These are phyloP conservation scores for Lasiosphaeris hirsuta DNA, from an alignment of 495 filamentous ascomycete genomes.

Conservation along the genomic window DNA sequence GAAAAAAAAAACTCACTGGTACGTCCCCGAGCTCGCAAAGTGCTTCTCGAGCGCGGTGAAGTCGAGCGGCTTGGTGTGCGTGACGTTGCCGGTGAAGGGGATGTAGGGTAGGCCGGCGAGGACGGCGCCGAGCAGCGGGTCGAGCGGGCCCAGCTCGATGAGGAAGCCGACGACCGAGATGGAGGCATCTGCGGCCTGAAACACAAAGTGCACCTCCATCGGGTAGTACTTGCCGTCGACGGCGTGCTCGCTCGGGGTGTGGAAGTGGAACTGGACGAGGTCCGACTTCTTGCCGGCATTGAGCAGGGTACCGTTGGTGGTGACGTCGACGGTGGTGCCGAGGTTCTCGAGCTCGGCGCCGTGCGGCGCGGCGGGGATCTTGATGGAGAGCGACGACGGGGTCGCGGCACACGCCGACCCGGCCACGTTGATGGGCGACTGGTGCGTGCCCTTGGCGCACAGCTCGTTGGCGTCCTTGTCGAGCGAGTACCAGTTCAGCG, in stretches of 20 bases:
- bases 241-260: slow-evolving; percentile 7
- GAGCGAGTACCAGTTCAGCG: slow-evolving; percentile 3
- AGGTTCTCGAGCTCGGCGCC: slow-evolving; percentile 12
- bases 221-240: slow-evolving; percentile 9
- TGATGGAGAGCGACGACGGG: neutral
- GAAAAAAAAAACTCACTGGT: slow-evolving; percentile 1
- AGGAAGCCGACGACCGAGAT: slow-evolving; percentile 5
- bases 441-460: slow-evolving; percentile 5
- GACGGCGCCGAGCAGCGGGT: neutral
- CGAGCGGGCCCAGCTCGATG: neutral
- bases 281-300: slow-evolving; percentile 4
- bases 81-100: neutral
- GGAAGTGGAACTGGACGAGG: slow-evolving; percentile 12
- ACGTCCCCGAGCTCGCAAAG: neutral
- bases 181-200: slow-evolving; percentile 7
- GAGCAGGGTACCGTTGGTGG: slow-evolving; percentile 8
- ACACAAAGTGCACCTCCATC: slow-evolving; percentile 14
- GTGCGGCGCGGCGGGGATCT: neutral
- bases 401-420: neutral
- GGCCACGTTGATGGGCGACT: slow-evolving; percentile 11
- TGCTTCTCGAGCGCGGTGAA: slow-evolving; percentile 6
- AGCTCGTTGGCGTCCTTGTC: neutral
- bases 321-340: slow-evolving; percentile 10
- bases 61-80: neutral
- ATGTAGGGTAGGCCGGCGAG: neutral